Evolutionary conservation across 345 rosid species (phyloP).

Genomic region (Iberis pinnata): DNA sequence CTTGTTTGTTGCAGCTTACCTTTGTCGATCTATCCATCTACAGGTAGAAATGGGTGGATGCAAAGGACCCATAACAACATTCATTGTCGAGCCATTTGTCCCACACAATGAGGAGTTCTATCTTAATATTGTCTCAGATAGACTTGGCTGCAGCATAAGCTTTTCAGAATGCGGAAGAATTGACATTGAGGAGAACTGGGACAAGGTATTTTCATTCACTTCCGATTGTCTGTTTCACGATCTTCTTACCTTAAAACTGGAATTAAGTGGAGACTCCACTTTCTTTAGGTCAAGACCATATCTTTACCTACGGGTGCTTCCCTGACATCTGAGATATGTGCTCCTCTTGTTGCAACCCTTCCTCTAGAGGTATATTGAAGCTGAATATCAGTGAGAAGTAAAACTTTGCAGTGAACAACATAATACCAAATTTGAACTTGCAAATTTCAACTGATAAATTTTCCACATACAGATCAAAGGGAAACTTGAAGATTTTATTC

Average conservation of each 20-base stretch:
- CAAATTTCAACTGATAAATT: constrained; percentile 2
- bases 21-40: neutral
- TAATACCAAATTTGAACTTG: neutral
- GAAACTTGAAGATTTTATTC: constrained; percentile 61
- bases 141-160: constrained; percentile 84
- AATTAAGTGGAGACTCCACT: neutral
- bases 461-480: constrained; percentile 42
- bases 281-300: constrained; percentile 69
- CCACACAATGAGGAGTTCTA: constrained; percentile 88
- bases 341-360: constrained; percentile 86
- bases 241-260: neutral
- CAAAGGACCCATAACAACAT: constrained; percentile 90
- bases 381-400: too few relatives aligned
- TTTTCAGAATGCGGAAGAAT: constrained; percentile 96
- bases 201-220: constrained; percentile 45
- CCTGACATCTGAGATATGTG: constrained; percentile 59
- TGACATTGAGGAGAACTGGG: constrained; percentile 97
- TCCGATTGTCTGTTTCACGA: neutral
- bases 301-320: constrained; percentile 58
- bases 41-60: constrained; percentile 94
- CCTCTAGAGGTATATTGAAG: constrained; percentile 67
- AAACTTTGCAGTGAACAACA: too few relatives aligned
- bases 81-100: constrained; percentile 80
- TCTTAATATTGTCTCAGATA: constrained; percentile 80
- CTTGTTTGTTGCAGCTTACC: neutral